Evolutionary conservation across 345 rosid species (phyloP).

Genomic region (Gossypium arboreum): DNA sequence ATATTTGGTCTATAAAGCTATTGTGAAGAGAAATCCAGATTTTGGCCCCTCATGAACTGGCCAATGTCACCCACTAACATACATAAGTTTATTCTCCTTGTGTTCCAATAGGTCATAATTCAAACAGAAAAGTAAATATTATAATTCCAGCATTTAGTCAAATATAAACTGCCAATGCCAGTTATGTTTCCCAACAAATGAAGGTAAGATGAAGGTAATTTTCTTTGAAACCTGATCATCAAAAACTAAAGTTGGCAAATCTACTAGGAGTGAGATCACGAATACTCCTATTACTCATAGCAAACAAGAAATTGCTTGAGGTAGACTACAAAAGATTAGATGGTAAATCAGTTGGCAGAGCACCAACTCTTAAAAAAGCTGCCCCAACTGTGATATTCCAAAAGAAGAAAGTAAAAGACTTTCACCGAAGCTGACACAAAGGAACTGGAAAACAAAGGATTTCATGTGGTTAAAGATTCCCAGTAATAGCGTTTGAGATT

Average conservation of each 20-base stretch:
- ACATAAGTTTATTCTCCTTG: neutral
- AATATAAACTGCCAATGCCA: neutral
- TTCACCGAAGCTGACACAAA: slow-evolving; percentile 12
- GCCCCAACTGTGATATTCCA: slow-evolving; percentile 26
- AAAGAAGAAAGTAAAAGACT: slow-evolving; percentile 9
- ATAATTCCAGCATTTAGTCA: neutral
- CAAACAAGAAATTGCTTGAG: slow-evolving; percentile 23
- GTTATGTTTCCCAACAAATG: no score
- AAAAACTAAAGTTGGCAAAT: slow-evolving; percentile 40
- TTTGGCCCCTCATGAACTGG: neutral
- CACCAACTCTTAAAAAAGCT: slow-evolving; percentile 20
- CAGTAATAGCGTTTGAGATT: no score
- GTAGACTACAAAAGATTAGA: slow-evolving; percentile 24
- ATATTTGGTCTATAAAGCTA: neutral
- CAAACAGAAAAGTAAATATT: neutral
- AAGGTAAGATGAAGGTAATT: neutral
- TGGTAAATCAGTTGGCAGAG: slow-evolving; percentile 9
- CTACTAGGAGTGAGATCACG: slow-evolving; percentile 28
- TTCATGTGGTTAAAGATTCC: slow-evolving; percentile 21
- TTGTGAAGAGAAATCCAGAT: neutral
- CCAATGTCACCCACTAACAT: neutral
- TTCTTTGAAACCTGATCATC: slow-evolving; percentile 39
- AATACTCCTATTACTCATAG: slow-evolving; percentile 24
- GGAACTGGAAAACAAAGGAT: slow-evolving; percentile 7
- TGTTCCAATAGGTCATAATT: neutral